Evolutionary conservation across 352 stramenopile genomes (phyloP).

Genomic region (Pythium grandisporangium): DNA sequence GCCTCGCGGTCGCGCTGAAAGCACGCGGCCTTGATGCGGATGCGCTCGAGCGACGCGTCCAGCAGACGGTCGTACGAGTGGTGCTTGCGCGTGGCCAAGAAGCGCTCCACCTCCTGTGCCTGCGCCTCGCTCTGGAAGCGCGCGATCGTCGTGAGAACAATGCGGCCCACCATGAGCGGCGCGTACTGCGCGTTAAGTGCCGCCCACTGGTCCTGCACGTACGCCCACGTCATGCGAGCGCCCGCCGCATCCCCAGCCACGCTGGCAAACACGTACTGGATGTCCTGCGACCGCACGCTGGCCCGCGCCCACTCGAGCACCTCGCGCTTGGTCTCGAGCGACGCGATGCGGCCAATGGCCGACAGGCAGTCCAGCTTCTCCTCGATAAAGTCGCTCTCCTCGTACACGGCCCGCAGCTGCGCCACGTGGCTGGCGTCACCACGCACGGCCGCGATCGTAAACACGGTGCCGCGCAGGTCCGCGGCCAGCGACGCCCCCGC

Average conservation of each 20-base stretch:
- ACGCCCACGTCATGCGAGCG: slow-evolving; percentile 51
- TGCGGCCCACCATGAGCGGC: slow-evolving; percentile 51
- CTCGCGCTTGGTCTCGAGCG: slow-evolving; percentile 42
- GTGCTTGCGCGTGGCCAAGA: slow-evolving; percentile 57
- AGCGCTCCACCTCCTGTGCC: slow-evolving; percentile 43
- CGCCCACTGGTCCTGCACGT: slow-evolving; percentile 62
- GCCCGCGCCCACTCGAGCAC: slow-evolving; percentile 61
- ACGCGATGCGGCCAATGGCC: slow-evolving; percentile 58
- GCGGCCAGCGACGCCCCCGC: slow-evolving; percentile 30
- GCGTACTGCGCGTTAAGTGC: slow-evolving; percentile 58
- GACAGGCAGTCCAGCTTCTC: slow-evolving; percentile 73
- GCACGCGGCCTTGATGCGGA: slow-evolving; percentile 61
- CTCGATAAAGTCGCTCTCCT: slow-evolving; percentile 71
- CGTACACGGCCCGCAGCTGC: slow-evolving; percentile 47
- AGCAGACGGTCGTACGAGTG: slow-evolving; percentile 53
- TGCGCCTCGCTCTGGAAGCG: slow-evolving; percentile 56
- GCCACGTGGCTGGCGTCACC: slow-evolving; percentile 30
- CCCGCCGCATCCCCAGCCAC: slow-evolving; percentile 52
- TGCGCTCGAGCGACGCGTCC: slow-evolving; percentile 60
- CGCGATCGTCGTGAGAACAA: slow-evolving; percentile 46
- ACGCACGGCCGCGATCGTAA: slow-evolving; percentile 38
- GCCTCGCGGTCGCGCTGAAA: slow-evolving; percentile 44
- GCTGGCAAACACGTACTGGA: slow-evolving; percentile 65
- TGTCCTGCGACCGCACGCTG: slow-evolving; percentile 76
- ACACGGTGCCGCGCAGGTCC: slow-evolving; percentile 57